phyloP scores from a whole-genome alignment of 805 yeast species.

The Metschnikowia dekortorum region DNA sequence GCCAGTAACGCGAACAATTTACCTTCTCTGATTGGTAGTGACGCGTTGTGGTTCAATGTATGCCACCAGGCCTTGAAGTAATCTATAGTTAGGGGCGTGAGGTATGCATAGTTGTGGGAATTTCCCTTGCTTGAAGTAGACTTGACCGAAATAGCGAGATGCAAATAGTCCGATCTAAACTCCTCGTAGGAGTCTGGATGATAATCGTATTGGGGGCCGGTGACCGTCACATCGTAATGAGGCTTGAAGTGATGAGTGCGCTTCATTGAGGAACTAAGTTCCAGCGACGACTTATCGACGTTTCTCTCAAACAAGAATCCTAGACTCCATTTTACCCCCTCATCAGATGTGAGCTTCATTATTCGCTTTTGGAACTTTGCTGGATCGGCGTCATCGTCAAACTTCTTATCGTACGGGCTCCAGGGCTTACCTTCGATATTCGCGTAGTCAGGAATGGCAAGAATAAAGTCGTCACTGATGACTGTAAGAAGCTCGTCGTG shows the following conservation, averaged over 20 bases:
- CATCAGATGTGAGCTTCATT: conserved; percentile 54
- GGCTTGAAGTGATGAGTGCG: conserved; percentile 50
- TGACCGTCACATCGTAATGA: conserved; percentile 60
- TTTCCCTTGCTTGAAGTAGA: conserved; percentile 29
- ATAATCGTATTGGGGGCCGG: conserved; percentile 49
- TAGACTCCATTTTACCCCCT: conserved; percentile 70
- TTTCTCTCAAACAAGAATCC: conserved; percentile 75
- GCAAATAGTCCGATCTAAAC: conserved; percentile 79
- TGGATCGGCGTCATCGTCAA: conserved; percentile 22
- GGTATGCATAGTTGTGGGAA: conserved; percentile 32
- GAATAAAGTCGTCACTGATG: conserved; percentile 51
- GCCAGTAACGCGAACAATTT: conserved; percentile 22
- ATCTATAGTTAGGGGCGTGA: conserved; percentile 35
- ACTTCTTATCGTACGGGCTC: conserved; percentile 26
- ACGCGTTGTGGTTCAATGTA: conserved; percentile 26
- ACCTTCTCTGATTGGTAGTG: conserved; percentile 37
- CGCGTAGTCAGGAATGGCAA: conserved; percentile 53
- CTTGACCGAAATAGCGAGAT: conserved; percentile 41
- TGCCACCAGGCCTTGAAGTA: conserved; percentile 44
- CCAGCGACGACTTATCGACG: conserved; percentile 22
- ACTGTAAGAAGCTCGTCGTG: conserved; percentile 49
- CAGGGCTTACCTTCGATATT: conserved; percentile 31
- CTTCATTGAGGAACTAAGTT: conserved; percentile 34
- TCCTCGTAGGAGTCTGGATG: conserved; percentile 78
- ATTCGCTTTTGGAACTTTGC: conserved; percentile 36